phyloP scores from a whole-genome alignment of 495 filamentous ascomycete species.

The Hypoxylon perforatum region DNA sequence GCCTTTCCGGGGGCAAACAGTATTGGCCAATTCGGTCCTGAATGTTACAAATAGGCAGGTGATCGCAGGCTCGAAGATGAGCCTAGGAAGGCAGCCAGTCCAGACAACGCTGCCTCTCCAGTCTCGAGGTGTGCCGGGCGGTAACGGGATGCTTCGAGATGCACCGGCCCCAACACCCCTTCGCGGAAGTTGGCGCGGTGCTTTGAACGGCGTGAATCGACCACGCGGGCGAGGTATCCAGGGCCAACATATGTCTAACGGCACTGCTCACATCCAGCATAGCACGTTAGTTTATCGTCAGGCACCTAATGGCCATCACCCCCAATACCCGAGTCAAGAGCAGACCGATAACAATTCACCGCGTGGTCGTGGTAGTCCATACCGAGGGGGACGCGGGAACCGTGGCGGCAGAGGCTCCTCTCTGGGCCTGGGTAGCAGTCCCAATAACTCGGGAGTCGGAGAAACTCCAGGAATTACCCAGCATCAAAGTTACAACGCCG shows the following conservation, averaged over 20 bases:
- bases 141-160: constrained; percentile 71
- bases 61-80: constrained; percentile 77
- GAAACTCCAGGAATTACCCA: constrained; percentile 27
- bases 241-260: constrained; percentile 51
- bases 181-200: constrained; percentile 77
- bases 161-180: constrained; percentile 76
- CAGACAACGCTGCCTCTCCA: constrained; percentile 68
- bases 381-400: constrained; percentile 40
- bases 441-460: constrained; percentile 40
- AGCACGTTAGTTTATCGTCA: constrained; percentile 54
- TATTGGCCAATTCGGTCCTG: constrained; percentile 82
- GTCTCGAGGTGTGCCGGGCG: constrained; percentile 64
- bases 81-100: constrained; percentile 65
- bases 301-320: constrained; percentile 40
- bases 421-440: constrained; percentile 39
- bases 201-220: constrained; percentile 57
- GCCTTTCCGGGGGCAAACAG: constrained; percentile 95
- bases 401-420: constrained; percentile 46
- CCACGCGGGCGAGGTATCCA: constrained; percentile 52
- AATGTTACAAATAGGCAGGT: constrained; percentile 88
- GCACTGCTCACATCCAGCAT: constrained; percentile 56
- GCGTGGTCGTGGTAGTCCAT: constrained; percentile 46
- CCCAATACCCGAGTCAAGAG: constrained; percentile 37
- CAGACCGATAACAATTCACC: constrained; percentile 27
- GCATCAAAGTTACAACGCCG: constrained; percentile 72